These are phyloP conservation scores for Cryptosporidium sp. DNA, from an alignment of 169 alveolate species.

Conservation along the genomic window DNA sequence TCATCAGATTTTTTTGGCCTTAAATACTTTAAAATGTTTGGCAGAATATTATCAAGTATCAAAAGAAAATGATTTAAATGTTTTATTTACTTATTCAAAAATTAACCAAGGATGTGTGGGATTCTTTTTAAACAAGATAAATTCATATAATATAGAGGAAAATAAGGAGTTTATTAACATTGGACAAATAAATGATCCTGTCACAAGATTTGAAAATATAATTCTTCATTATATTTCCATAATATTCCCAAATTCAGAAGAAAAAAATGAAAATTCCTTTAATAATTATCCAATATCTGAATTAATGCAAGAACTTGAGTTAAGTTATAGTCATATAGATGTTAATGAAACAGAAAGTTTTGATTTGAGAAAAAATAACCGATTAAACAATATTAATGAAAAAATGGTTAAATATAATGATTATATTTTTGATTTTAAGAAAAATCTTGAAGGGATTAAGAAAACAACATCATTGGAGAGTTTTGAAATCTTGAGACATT, in stretches of 20 bases:
- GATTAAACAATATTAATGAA: background rate
- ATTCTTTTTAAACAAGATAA: background rate
- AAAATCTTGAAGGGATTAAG: background rate
- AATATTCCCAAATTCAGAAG: constrained; percentile 15
- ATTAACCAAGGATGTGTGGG: constrained; percentile 21
- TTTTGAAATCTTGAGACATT: constrained; percentile 1
- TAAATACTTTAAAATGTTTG: constrained; percentile 21
- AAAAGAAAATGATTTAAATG: background rate
- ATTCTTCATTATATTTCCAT: background rate
- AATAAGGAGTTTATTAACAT: background rate
- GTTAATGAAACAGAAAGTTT: background rate
- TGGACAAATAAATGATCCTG: background rate
- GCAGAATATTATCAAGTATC: constrained; percentile 13
- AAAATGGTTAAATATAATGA: background rate
- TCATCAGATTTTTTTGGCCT: background rate
- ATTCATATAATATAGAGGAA: background rate
- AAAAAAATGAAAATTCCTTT: background rate
- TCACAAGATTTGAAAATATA: background rate
- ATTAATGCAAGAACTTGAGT: background rate
- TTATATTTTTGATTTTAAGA: background rate
- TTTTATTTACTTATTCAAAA: background rate
- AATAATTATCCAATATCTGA: background rate
- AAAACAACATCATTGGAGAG: background rate
- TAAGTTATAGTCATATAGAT: background rate
- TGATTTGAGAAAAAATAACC: background rate